These are phyloP conservation scores for Metarhizium brunneum DNA, from an alignment of 2,329 filamentous ascomycete genomes.

Conservation along the genomic window DNA sequence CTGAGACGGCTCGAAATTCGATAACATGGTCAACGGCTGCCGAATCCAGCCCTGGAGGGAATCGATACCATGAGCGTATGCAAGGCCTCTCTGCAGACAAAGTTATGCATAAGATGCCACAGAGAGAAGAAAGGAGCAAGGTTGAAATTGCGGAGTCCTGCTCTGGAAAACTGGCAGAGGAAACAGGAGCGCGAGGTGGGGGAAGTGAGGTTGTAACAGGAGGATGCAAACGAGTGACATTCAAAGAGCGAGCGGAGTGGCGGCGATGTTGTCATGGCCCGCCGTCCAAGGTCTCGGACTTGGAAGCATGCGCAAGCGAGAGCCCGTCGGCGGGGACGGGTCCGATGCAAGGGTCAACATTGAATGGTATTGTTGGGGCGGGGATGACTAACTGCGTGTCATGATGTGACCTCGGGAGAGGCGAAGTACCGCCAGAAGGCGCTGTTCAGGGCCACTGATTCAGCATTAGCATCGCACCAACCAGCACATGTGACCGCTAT, in stretches of 20 bases:
- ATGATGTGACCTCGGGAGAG: too few relatives aligned
- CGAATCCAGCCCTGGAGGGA: constrained; percentile 1
- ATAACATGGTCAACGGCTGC: constrained; percentile 4
- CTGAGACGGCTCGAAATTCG: not conserved
- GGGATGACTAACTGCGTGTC: too few relatives aligned
- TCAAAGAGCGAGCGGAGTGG: not conserved
- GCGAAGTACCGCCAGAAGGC: too few relatives aligned
- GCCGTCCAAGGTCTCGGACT: not conserved
- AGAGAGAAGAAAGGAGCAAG: not conserved
- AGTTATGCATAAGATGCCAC: not conserved
- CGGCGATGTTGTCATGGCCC: constrained; percentile 12
- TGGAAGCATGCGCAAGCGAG: not conserved
- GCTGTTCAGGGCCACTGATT: too few relatives aligned
- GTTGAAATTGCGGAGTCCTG: not conserved
- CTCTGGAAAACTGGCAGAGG: not conserved
- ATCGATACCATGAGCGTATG: constrained; percentile 2
- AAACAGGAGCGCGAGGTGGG: not conserved
- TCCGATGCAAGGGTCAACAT: not conserved
- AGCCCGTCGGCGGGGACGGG: not conserved
- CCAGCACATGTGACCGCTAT: too few relatives aligned
- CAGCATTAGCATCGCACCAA: too few relatives aligned
- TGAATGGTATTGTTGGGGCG: too few relatives aligned
- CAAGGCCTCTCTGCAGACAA: not conserved
- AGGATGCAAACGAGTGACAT: not conserved
- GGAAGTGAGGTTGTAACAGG: not conserved